Base-by-base conservation (phyloP, 2,329 filamentous ascomycete genomes). In the Venturia nashicola region DNA sequence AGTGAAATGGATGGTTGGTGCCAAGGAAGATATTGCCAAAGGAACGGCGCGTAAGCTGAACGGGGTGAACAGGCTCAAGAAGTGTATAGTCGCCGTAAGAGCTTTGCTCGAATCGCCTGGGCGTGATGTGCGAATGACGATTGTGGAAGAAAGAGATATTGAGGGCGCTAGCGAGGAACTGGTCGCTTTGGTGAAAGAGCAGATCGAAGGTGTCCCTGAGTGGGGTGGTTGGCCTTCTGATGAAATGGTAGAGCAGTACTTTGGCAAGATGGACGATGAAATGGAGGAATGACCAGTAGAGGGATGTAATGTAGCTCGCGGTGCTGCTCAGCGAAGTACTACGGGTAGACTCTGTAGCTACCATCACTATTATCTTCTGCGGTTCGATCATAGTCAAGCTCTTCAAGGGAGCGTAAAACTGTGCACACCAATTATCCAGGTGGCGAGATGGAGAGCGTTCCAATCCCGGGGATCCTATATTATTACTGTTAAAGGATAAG, bases 1-100 rank as follows among this genome's bases (percentile, higher is more conserved):
- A 5, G 73, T 87, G 16, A 72, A 75, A 39, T 91, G 86, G 86
- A 81, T 87, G 67, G 73, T 82, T 0, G 68, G 73, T 32, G 73
- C 84, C 67, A 80, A 80, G 73, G 70, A 71, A 6, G 72, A 72
- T 46, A 65, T 76, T 1, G 39, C 54, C 2, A 64, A 69, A 54
- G 65, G 67, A 27, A 62, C 66, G 36, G 43, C 43, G 18, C 18
- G 39, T 46, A 74, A 70, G 8, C 71, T 69, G 59, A 69, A 62
- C 65, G 71, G 63, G 59, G 69, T 68, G 67, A 70, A 6, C 70
- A 71, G 36, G 40, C 61, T 78, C 66, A 72, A 74, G 44, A 69
- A 68, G 42, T 71, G 71, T 0, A 67, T 80, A 3, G 69, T 76
- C 1, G 76, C 77, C 1, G 51, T 79, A 61, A 69, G 78, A 6